Base-by-base conservation (phyloP, 139 green algal species). In the Limnomonas spitsbergensis region DNA sequence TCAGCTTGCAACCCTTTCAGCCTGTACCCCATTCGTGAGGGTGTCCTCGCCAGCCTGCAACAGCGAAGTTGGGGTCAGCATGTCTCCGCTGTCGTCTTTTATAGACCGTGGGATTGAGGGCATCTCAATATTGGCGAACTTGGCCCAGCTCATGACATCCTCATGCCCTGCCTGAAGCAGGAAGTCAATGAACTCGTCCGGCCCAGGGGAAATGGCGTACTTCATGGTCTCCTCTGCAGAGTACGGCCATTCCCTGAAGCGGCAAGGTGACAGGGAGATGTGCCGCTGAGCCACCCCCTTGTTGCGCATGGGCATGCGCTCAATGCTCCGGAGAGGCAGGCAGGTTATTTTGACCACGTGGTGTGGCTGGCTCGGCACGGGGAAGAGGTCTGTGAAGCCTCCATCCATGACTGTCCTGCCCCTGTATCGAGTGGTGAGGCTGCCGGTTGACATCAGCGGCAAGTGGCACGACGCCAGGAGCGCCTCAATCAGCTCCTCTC, bases 331-430 rank as follows among this genome's bases (percentile, higher is more conserved):
- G 7, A 70, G 29, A 7, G 56, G 56, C 56, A 70, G 9, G 56
- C 56, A 70, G 29, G 14, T 70, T 7, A 70, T 70, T 32, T 70
- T 70, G n/a, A 70, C 56, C 56, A 70, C 56, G 29, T 70, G 56
- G 4, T 70, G 9, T 24, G 56, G 56, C 29, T 34, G 7, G 29
- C 4, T 4, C 27, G 56, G 56, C 29, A 70, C 56, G 29, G 56
- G 56, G 4, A 70, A 35, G 56, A 70, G 56, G 29, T 70, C 56
- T 9, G 56, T 70, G 4, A 70, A 14, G 29, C 56, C 56, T 70
- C 56, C 56, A 32, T 70, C 56, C 4, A 70, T 38, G 29, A 70
- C 56, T 20, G 4, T 36, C 4, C 29, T 24, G 27, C 56, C 56
- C 14, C 56, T 24, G 29, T 35, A 70, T 7, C 7, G 7, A 14